phyloP scores from a whole-genome alignment of 192 early-diverging fungal genomes.

The Gorgonomyces haynaldii region DNA sequence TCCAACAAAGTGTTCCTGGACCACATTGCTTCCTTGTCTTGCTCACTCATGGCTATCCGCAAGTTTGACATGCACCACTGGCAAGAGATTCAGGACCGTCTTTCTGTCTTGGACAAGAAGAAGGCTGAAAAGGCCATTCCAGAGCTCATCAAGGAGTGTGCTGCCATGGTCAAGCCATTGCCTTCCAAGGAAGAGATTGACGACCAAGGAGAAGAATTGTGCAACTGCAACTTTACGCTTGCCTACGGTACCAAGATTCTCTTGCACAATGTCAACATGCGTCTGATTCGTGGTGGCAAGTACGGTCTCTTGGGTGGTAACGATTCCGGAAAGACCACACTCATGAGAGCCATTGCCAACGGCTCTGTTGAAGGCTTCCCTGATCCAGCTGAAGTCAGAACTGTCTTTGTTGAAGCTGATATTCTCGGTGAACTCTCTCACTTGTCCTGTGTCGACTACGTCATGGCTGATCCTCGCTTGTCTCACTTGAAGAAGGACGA shows the following conservation, averaged over 20 bases:
- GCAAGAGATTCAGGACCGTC: conserved; percentile 10
- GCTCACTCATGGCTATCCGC: conserved; percentile 19
- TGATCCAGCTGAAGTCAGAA: conserved; percentile 31
- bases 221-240: conserved; percentile 45
- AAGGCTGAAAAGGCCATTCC: not conserved
- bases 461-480: conserved; percentile 28
- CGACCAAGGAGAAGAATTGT: conserved; percentile 36
- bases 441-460: conserved; percentile 38
- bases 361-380: conserved; percentile 49
- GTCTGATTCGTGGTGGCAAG: conserved; percentile 58
- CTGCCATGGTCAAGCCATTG: conserved; percentile 15
- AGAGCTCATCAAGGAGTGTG: conserved; percentile 6
- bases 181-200: conserved; percentile 23
- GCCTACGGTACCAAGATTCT: conserved; percentile 50
- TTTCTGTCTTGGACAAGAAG: conserved; percentile 15
- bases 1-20: conserved; percentile 10
- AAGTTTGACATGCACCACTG: conserved; percentile 15
- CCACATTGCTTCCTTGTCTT: conserved; percentile 12
- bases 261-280: conserved; percentile 42
- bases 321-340: conserved; percentile 69
- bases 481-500: conserved; percentile 14
- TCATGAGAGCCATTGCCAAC: conserved; percentile 52
- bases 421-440: conserved; percentile 36
- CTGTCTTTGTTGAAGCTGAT: conserved; percentile 43
- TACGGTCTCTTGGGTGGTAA: conserved; percentile 76